Evolutionary conservation across 2,329 filamentous ascomycete species (phyloP).

Genomic region (Colletotrichum kahawae): DNA sequence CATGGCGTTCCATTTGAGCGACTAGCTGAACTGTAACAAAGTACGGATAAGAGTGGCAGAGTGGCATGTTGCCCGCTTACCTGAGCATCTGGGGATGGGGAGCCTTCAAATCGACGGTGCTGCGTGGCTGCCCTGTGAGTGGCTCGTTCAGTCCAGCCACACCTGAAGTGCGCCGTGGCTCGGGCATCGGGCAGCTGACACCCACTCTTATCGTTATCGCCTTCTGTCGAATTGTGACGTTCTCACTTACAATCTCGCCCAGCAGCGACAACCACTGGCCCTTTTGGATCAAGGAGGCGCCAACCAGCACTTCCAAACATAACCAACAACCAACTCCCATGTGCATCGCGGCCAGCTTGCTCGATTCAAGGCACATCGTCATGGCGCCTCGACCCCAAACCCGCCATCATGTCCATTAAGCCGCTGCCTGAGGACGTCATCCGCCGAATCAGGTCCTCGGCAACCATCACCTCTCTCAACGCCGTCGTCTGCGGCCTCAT

Average conservation of each 20-base stretch:
- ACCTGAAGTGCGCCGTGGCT: neutral
- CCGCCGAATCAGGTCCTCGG: constrained; percentile 84
- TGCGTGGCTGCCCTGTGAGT: neutral
- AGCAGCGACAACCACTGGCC: neutral
- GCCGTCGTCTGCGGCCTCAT: constrained; percentile 74
- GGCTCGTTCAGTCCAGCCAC: neutral
- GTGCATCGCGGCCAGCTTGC: neutral
- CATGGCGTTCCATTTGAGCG: neutral
- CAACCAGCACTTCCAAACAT: neutral
- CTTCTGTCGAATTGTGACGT: neutral
- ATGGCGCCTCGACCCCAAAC: neutral
- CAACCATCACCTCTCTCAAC: constrained; percentile 76
- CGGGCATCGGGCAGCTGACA: neutral
- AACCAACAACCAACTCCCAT: neutral
- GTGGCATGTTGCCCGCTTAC: neutral
- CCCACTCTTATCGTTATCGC: constrained; percentile 1
- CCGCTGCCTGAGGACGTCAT: constrained; percentile 73
- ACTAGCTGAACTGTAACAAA: neutral
- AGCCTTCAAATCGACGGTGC: neutral
- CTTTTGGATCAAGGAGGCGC: neutral
- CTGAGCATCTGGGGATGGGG: neutral
- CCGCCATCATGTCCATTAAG: constrained; percentile 66
- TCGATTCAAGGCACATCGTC: neutral
- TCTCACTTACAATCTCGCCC: neutral
- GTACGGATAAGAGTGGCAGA: neutral